A percentile compares a stretch with the other conserved stretches of the same genome.
These are phyloP conservation scores for Leishmania tropica DNA, from an alignment of 208 protist genomes.

Conservation along the genomic window DNA sequence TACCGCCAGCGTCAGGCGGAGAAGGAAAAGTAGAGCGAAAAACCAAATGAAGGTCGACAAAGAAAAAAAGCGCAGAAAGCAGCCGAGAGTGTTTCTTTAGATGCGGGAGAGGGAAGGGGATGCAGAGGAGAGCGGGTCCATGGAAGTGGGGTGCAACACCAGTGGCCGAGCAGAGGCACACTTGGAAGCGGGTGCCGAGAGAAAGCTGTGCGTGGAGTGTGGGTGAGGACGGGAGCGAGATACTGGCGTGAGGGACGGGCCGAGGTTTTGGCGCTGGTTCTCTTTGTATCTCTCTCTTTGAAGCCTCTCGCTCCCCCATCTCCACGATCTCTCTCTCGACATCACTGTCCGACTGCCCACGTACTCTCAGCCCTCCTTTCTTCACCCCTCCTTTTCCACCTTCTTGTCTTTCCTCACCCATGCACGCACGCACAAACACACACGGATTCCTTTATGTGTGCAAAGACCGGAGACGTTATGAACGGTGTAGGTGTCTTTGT, in stretches of 20 bases:
- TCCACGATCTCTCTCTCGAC: not conserved
- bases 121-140: not conserved
- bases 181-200: not conserved
- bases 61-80: not conserved
- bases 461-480: not conserved
- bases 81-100: no score
- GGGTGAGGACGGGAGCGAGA: not conserved
- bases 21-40: slow-evolving; percentile 28
- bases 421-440: not conserved
- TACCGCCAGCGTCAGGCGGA: slow-evolving; percentile 45
- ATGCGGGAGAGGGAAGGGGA: not conserved
- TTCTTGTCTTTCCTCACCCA: not conserved
- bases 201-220: not conserved
- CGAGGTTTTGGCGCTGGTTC: not conserved
- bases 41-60: not conserved
- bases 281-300: not conserved
- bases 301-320: not conserved
- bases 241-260: not conserved
- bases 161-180: not conserved
- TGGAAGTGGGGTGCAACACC: not conserved
- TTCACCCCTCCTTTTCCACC: not conserved
- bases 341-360: not conserved
- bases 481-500: not conserved
- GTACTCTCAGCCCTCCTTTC: not conserved
- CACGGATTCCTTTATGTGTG: not conserved